Evolutionary conservation across 2,329 filamentous ascomycete species (phyloP), one percentile per base, ranked within the genome.

Genomic region (Claviceps paspali): DNA sequence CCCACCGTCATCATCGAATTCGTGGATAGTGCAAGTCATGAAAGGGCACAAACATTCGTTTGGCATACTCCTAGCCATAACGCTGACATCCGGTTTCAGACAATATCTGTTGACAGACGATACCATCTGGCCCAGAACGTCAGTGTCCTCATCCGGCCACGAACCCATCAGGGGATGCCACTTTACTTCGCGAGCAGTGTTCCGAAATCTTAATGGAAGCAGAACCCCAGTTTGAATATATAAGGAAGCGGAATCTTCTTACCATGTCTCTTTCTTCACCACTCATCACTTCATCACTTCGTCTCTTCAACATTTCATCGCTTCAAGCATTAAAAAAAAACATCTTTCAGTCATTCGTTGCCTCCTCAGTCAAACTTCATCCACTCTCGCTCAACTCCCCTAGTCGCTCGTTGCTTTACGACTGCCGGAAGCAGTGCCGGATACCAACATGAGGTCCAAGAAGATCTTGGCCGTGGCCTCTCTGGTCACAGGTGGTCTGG

Each of bases 401-500:
- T 11, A 23, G 27, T 26, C 12, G 23, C 5, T 12, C 17, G 26
- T 32, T 33, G 32, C 12, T 28, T n/a, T 26, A 29, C 29, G 12
- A 22, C 11, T 6, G 29, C 15, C 28, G 9, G 15, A 30, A 18
- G 8, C 19, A n/a, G n/a, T n/a, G n/a, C n/a, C n/a, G n/a, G n/a
- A n/a, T n/a, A n/a, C n/a, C n/a, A n/a, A n/a, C 7, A 63, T 63
- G 60, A 60, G 52, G 47, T 46, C 56, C 43, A 43, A 48, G 41
- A 51, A 56, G 41, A 34, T 53, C 21, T 41, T 61, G 15, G 48
- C 50, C 28, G 21, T 35, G 22, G 35, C 35, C 39, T 30, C 32
- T 26, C n/a, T 38, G 35, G 39, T 28, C 23, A 30, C 32, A 11
- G 17, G 24, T 24, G 37, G 37, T 18, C n/a, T 35, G 18, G 37